Evolutionary conservation across 108 stramenopile genomes (phyloP), one percentile per base, ranked within the genome.

Genomic region (Bacterosira constricta): DNA sequence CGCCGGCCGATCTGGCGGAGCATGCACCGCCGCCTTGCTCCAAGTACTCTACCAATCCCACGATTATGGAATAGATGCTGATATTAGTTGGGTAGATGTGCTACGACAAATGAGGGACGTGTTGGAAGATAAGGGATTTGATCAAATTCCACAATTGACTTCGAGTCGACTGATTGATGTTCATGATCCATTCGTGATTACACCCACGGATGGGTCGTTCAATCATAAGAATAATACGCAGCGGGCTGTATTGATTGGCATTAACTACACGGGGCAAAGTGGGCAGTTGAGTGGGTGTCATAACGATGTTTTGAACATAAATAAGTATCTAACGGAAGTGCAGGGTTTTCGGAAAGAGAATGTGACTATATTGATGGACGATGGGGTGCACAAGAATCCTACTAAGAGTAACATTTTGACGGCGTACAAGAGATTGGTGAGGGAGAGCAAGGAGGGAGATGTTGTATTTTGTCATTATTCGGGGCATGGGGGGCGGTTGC

Each of bases 351-450:
- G 64, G n/a, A 85, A 89, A 57, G 74, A 71, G 17, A 82, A 90
- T 54, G 88, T 96, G 78, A 77, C 88, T 12, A 85, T 97, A 56
- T 71, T 97, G 42, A 95, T 96, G 94, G 97, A 97, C 73, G 97
- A 97, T 67, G 92, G 85, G 9, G 42, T 66, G 27, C 77, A 86
- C 60, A 82, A 88, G 44, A 26, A 20, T 38, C 92, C 92, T 17
- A 95, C 92, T 8, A 74, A 69, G 51, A 63, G 74, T 18, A 91
- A 91, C 55, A 92, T 97, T 53, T 73, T 91, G 44, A 77, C 86
- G 26, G 92, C 91, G 17, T 90, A 88, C 49, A 81, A 88, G 42
- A 83, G 85, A 45, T 71, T 94, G 26, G 84, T 88, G 0, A 72
- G 86, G 38, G 90, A 92, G 51, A 87, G 83, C 58, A 58, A 87